Evolutionary conservation across 2,329 filamentous ascomycete species (phyloP).

Genomic region (Mycosphaerella sp.): DNA sequence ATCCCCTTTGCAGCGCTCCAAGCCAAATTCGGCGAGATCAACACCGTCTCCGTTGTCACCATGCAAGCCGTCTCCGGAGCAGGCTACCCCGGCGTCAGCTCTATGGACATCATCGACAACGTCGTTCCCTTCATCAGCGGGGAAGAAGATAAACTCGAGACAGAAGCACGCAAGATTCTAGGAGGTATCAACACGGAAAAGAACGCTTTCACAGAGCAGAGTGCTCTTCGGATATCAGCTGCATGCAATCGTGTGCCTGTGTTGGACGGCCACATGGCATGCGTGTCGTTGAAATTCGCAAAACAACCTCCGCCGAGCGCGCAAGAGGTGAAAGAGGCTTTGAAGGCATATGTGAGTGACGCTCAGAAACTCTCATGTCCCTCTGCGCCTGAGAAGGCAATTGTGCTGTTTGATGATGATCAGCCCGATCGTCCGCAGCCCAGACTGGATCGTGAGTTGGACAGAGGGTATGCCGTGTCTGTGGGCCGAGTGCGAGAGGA

Average conservation of each 20-base stretch:
- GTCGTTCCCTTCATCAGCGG: constrained; percentile 88
- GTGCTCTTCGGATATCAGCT: constrained; percentile 67
- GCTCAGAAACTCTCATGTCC: constrained; percentile 78
- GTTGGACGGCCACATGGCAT: constrained; percentile 91
- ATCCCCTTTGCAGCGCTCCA: constrained; percentile 91
- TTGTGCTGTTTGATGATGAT: constrained; percentile 77
- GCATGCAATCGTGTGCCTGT: constrained; percentile 94
- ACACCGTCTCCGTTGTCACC: constrained; percentile 77
- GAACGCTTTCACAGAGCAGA: constrained; percentile 71
- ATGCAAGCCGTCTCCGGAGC: constrained; percentile 93
- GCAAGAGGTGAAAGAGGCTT: constrained; percentile 68
- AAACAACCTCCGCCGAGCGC: constrained; percentile 66
- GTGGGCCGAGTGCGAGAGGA: constrained; percentile 84
- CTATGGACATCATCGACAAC: constrained; percentile 95
- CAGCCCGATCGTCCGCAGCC: constrained; percentile 78
- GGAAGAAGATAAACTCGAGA: constrained; percentile 94
- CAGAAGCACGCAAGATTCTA: constrained; percentile 91
- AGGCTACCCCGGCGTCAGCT: constrained; percentile 81
- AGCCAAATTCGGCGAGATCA: constrained; percentile 71
- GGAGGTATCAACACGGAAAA: constrained; percentile 64
- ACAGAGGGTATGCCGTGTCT: constrained; percentile 81
- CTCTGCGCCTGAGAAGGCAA: constrained; percentile 73
- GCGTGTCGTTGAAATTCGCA: constrained; percentile 78
- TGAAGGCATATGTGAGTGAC: constrained; percentile 75
- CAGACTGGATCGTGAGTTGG: constrained; percentile 76